A percentile compares a stretch with the other conserved stretches of the same genome.
These are phyloP conservation scores for Prunus mira DNA, from an alignment of 306 rosid species.

Conservation along the genomic window DNA sequence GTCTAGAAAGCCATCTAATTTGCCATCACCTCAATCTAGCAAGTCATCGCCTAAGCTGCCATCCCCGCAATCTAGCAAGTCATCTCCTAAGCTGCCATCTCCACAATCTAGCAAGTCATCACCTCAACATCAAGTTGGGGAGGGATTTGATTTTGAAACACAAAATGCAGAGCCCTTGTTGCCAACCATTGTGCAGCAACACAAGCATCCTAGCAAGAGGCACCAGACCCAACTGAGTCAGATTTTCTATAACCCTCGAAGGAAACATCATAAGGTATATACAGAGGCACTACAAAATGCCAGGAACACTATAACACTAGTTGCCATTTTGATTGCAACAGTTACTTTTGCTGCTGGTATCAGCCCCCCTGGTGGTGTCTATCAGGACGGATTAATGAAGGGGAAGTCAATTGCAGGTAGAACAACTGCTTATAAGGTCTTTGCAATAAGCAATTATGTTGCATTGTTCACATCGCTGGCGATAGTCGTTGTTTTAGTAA, in stretches of 20 bases:
- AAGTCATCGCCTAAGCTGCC: not conserved
- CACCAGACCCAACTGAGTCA: not conserved
- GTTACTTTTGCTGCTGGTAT: constrained; percentile 82
- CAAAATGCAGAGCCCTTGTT: constrained; percentile 20
- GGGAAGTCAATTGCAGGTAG: too few relatives aligned
- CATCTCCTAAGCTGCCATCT: not conserved
- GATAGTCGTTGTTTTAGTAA: too few relatives aligned
- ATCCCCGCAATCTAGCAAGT: constrained; percentile 4
- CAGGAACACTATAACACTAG: constrained; percentile 62
- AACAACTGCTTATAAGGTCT: too few relatives aligned
- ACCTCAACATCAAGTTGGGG: constrained; percentile 22
- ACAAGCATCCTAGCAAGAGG: constrained; percentile 18
- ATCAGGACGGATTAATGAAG: too few relatives aligned
- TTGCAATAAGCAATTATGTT: too few relatives aligned
- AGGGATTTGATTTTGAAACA: constrained; percentile 21
- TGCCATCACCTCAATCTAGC: constrained; percentile 29
- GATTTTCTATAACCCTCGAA: constrained; percentile 7
- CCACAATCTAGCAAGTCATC: constrained; percentile 14
- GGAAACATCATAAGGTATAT: constrained; percentile 38
- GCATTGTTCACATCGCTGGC: too few relatives aligned
- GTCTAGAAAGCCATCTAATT: constrained; percentile 17
- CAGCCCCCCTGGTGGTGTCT: too few relatives aligned
- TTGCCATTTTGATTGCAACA: constrained; percentile 72
- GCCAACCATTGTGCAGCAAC: constrained; percentile 20
- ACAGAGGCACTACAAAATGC: constrained; percentile 65